phyloP scores from a whole-genome alignment of 108 stramenopile genomes.

The Nannochloropsis salina region DNA sequence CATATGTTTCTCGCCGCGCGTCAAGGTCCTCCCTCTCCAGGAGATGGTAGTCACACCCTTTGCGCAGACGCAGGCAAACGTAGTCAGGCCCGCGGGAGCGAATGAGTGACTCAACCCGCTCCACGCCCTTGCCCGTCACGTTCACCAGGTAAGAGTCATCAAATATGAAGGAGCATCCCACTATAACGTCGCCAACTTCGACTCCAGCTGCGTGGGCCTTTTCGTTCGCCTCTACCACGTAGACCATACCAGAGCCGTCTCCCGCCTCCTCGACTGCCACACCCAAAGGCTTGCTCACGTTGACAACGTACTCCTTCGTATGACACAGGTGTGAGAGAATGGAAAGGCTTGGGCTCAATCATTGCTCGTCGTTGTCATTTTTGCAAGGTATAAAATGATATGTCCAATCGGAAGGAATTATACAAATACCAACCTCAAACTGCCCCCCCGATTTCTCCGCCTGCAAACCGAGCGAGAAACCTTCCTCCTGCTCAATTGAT shows the following conservation, averaged over 20 bases:
- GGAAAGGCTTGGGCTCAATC: background rate
- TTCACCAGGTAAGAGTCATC: slow-evolving; percentile 18
- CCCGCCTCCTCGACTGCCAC: background rate
- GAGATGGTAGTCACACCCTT: slow-evolving; percentile 1
- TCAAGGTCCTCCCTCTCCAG: background rate
- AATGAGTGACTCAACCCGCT: background rate
- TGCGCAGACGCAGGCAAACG: background rate
- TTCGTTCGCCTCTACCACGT: background rate
- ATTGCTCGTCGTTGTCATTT: no score
- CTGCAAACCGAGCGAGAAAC: background rate
- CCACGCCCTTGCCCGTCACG: slow-evolving; percentile 7
- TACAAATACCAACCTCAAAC: background rate
- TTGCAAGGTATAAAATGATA: no score
- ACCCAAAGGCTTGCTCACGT: slow-evolving; percentile 8
- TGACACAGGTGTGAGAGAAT: background rate
- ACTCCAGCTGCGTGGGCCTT: slow-evolving; percentile 1
- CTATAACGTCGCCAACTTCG: background rate
- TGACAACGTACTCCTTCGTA: slow-evolving; percentile 13
- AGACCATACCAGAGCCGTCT: background rate
- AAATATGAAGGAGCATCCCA: slow-evolving; percentile 20
- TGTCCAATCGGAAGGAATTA: no score
- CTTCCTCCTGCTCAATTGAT: background rate
- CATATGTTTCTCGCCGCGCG: background rate
- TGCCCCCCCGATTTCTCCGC: background rate
- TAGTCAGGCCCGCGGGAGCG: background rate